Conservation (phyloP, 140 eudicot genomes). For the Erigeron philadelphicus region DNA sequence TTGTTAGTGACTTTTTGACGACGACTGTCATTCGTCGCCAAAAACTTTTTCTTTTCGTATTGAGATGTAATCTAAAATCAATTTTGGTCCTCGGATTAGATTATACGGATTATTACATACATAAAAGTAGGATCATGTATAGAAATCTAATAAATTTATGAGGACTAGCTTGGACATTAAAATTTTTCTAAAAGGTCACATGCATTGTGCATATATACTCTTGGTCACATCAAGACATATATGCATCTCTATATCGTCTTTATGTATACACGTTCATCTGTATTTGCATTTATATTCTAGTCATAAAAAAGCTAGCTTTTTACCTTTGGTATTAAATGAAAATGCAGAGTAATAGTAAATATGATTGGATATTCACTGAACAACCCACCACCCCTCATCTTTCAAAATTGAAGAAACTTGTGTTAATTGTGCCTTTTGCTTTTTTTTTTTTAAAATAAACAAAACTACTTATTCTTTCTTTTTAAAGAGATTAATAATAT, state of each 20-base stretch:
- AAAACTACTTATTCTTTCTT: not conserved
- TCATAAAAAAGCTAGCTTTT: constrained; percentile 31
- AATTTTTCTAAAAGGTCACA: constrained; percentile 30
- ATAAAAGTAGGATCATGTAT: no score
- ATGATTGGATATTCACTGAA: constrained; percentile 37
- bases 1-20: no score
- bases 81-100: no score
- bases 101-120: no score
- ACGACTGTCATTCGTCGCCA: no score
- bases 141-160: not conserved
- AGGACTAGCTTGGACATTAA: constrained; percentile 28
- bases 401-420: constrained; percentile 34
- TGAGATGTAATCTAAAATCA: no score
- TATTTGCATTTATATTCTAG: constrained; percentile 38
- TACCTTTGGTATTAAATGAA: constrained; percentile 38
- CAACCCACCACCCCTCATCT: constrained; percentile 35
- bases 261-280: constrained; percentile 33
- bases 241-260: constrained; percentile 9
- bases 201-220: constrained; percentile 30
- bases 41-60: no score
- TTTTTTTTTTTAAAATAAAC: not conserved
- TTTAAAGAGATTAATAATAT: constrained; percentile 9
- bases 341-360: constrained; percentile 40
- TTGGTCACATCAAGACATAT: constrained; percentile 35
- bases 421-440: constrained; percentile 41